Evolutionary conservation across 192 early-diverging fungal species (phyloP), one percentile per base, ranked within the genome.

Genomic region (Entomortierella lignicola): DNA sequence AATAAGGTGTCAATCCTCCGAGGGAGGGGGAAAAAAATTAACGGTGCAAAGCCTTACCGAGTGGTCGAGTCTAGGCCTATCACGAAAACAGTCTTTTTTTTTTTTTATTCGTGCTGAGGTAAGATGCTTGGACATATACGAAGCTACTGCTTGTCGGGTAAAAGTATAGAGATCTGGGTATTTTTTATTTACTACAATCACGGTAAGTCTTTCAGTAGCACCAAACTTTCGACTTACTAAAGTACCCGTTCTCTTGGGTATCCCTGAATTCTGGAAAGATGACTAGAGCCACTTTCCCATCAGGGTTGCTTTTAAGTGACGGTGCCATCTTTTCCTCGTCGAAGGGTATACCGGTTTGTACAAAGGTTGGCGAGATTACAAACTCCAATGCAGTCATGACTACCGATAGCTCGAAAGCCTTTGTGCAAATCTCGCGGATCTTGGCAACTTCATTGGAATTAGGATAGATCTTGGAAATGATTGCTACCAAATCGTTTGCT

Each of bases 211-310:
- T 12, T 15, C 48, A 79, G 43, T 66, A 66, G 32, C 75, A 79
- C 75, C 75, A 79, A 7, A 79, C 75, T 34, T 79, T 79, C 13
- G 75, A 54, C 7, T 39, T 20, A 18, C 62, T 55, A 21, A 39
- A 59, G 44, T 69, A 79, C 2, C 39, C 55, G 4, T 55, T 37
- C 10, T 37, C 27, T 1, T 55, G 27, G 52, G 25, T 15, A 31
- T 79, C 75, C 57, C 53, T 69, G 52, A 79, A 79, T 8, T 37
- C 57, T 12, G 75, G 75, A 27, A 79, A 79, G 26, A 79, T 70
- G 15, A 79, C 62, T n/a, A 79, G 23, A 0, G 67, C 75, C 30
- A 79, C 63, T 20, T 43, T 66, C 31, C 75, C 75, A 12, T 64
- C 63, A 8, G 55, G 17, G 43, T 70, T 70, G 21, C 62, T 70